These are phyloP conservation scores for Camellia japonica DNA, from an alignment of 148 eudicot genomes.

Conservation along the genomic window DNA sequence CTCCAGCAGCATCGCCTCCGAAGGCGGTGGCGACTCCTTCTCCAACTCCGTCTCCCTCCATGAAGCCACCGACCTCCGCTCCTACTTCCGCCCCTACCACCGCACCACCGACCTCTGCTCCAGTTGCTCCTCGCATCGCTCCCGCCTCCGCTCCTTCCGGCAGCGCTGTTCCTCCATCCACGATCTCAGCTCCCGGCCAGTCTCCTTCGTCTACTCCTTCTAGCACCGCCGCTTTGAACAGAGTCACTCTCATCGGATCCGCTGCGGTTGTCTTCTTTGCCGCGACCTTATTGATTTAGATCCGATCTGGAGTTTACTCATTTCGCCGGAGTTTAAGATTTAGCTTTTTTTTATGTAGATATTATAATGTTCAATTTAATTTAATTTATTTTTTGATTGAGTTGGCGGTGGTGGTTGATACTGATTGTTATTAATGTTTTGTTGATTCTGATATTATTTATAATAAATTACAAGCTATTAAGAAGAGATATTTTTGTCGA, in stretches of 20 bases:
- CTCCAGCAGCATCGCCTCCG: slow-evolving; percentile 27
- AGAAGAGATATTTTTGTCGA: too few relatives aligned
- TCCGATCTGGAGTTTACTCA: slow-evolving; percentile 23
- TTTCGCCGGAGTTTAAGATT: background rate
- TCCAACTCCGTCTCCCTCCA: too few relatives aligned
- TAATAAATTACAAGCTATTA: too few relatives aligned
- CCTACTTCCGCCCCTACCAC: background rate
- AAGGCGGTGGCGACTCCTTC: slow-evolving; percentile 3
- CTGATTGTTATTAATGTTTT: background rate
- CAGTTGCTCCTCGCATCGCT: background rate
- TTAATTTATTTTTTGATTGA: too few relatives aligned
- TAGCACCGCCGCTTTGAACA: slow-evolving; percentile 32
- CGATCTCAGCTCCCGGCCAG: too few relatives aligned
- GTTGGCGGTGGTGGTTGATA: too few relatives aligned
- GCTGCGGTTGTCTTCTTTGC: slow-evolving; percentile 33
- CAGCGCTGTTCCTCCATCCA: too few relatives aligned
- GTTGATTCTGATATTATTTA: too few relatives aligned
- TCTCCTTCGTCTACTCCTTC: too few relatives aligned
- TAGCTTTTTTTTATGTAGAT: background rate
- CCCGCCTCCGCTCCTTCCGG: too few relatives aligned
- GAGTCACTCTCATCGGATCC: slow-evolving; percentile 45
- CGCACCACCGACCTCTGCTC: slow-evolving; percentile 18
- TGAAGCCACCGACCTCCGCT: slow-evolving; percentile 1
- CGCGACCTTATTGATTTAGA: slow-evolving; percentile 47
- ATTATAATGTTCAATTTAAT: too few relatives aligned